Conservation (phyloP, 768 basidiomycete species). For the Suillus brevipes region DNA sequence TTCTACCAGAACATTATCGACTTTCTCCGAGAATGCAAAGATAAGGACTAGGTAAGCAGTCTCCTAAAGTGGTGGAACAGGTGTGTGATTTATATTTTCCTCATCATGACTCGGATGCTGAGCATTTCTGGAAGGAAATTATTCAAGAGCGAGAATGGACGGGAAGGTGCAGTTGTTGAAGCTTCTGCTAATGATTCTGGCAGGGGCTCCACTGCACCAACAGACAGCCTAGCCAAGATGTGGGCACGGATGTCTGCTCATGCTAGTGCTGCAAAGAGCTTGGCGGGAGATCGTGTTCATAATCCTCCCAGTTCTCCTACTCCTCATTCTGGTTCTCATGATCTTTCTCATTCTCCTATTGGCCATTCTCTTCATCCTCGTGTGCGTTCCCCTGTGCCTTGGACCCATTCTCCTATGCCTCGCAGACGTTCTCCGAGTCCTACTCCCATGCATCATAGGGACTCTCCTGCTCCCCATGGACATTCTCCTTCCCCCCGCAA, state of each 20-base stretch:
- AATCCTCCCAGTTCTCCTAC: not conserved
- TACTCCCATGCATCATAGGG: not conserved
- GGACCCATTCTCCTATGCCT: not conserved
- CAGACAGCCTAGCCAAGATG: not conserved
- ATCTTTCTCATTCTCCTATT: not conserved
- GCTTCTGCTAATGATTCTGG: not conserved
- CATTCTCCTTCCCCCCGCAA: not conserved
- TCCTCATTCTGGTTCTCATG: not conserved
- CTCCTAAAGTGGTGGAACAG: not conserved
- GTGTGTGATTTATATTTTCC: not conserved
- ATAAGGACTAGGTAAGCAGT: not conserved
- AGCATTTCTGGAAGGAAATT: not conserved
- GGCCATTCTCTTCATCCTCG: not conserved
- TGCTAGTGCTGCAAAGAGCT: not conserved
- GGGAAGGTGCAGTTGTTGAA: not conserved
- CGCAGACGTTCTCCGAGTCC: not conserved
- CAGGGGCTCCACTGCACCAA: not conserved
- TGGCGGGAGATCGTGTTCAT: not conserved
- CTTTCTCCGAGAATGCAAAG: not conserved
- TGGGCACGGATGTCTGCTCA: not conserved
- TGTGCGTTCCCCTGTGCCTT: not conserved
- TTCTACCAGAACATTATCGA: conserved; percentile 6
- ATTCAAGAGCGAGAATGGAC: not conserved
- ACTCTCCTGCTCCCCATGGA: no score
- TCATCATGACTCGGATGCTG: not conserved